phyloP scores from a whole-genome alignment of 768 basidiomycete genomes.

The Mrakia hoshinonis region DNA sequence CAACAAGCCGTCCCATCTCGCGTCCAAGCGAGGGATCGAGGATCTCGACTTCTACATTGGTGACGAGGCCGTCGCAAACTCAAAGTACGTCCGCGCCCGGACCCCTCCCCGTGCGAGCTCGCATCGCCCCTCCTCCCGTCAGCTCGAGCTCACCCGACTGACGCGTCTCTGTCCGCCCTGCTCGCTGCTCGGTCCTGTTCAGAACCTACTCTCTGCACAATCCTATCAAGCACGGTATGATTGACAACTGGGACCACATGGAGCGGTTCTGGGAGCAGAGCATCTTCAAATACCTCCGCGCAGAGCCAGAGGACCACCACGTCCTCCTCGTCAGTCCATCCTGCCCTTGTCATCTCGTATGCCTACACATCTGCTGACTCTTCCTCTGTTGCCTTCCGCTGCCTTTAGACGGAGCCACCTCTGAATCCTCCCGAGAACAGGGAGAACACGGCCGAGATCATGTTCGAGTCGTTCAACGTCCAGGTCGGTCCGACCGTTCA shows the following conservation, averaged over 20 bases:
- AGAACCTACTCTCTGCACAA: conserved; percentile 86
- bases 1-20: conserved; percentile 78
- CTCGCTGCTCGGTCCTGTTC: neutral
- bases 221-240: conserved; percentile 78
- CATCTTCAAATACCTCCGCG: conserved; percentile 98
- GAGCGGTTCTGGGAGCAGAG: conserved; percentile 99
- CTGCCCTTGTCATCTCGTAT: neutral
- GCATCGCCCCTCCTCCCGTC: neutral
- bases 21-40: conserved; percentile 93
- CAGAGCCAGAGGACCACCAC: conserved; percentile 98
- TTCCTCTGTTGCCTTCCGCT: neutral
- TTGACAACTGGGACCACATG: conserved; percentile 77
- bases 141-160: neutral
- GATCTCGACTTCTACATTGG: conserved; percentile 99
- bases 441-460: conserved; percentile 98
- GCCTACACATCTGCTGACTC: neutral
- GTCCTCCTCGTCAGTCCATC: conserved; percentile 71
- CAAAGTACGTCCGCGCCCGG: conserved; percentile 49
- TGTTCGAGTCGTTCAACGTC: conserved; percentile 99
- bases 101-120: neutral
- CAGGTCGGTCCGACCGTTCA: conserved; percentile 3
- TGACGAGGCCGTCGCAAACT: conserved; percentile 91
- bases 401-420: conserved; percentile 84
- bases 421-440: conserved; percentile 97
- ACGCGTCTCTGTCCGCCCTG: neutral